Percentiles rank a stretch among this genome's conserved stretches.
Evolutionary conservation across 2,329 filamentous ascomycete species (phyloP).

Genomic region (Acrocalymma vagum): DNA sequence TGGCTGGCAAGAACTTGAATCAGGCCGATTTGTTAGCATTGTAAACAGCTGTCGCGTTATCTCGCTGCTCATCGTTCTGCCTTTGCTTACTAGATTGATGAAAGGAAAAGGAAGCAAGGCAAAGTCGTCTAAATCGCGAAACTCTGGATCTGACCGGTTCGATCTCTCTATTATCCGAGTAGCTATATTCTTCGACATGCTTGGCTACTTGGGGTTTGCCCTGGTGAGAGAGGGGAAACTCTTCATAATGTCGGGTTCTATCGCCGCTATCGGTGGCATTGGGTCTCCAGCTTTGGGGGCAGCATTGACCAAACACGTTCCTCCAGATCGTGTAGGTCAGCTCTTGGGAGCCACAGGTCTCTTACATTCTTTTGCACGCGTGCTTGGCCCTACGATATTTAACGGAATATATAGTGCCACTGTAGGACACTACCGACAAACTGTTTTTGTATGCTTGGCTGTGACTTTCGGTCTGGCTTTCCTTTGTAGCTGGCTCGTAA

Average conservation of each 20-base stretch:
- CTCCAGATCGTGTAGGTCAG: conserved; percentile 80
- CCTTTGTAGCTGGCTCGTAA: conserved; percentile 73
- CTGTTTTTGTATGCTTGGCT: conserved; percentile 80
- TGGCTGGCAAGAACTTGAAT: conserved; percentile 82
- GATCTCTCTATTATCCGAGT: conserved; percentile 80
- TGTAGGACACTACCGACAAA: conserved; percentile 78
- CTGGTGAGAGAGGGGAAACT: conserved; percentile 67
- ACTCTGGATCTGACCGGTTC: conserved; percentile 74
- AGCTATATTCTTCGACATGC: conserved; percentile 77
- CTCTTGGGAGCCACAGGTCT: conserved; percentile 89
- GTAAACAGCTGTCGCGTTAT: conserved; percentile 80
- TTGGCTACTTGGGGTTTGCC: conserved; percentile 80
- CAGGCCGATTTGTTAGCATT: conserved; percentile 81
- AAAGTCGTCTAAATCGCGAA: conserved; percentile 51
- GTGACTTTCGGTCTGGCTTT: conserved; percentile 73
- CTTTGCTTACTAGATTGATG: conserved; percentile 78
- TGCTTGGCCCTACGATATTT: conserved; percentile 83
- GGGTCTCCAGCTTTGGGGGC: conserved; percentile 86
- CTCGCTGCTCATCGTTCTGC: conserved; percentile 77
- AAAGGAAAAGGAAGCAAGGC: conserved; percentile 60
- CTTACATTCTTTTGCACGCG: conserved; percentile 80
- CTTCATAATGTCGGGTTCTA: conserved; percentile 76
- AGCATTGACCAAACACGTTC: conserved; percentile 89
- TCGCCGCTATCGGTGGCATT: conserved; percentile 83
- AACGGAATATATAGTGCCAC: conserved; percentile 87